Evolutionary conservation across 176 grass and related monocot genomes (phyloP), one percentile per base, ranked within the genome.

Genomic region (Aegilops bicornis): DNA sequence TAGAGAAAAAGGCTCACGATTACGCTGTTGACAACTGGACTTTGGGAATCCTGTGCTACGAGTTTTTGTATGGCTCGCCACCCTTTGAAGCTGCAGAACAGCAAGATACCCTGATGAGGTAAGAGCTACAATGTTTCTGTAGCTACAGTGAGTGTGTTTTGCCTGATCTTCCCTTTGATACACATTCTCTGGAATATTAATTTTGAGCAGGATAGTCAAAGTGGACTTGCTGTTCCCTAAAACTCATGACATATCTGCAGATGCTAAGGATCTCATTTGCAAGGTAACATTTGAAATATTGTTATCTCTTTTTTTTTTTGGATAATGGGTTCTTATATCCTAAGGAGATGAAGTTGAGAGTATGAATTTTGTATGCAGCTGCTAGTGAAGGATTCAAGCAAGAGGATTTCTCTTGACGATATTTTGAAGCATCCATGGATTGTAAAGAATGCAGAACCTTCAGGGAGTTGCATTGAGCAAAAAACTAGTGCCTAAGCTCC

Each of bases 11-110:
- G 65, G 87, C 94, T 22, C 97, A 98, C 7, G 97, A 92, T 74
- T 62, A 98, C 82, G 92, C 92, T 43, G 94, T 98, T 43, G 94
- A 98, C 70, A 96, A 96, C 79, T 98, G 97, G 94, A 98, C 93
- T 43, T 45, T 98, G 59, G 96, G 96, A 63, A 92, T 98, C 82
- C 84, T 98, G 71, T 95, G 93, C 76, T 98, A 95, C 36, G 96
- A 94, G 69, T 98, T 98, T 77, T 87, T 98, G 27, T 98, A 95
- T 88, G 93, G 96, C 30, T 77, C 91, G 58, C 93, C 91, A 84
- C 96, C 93, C 48, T 98, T 98, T 37, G 89, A 92, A 91, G 91
- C 88, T 45, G 91, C 86, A 9, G 91, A 98, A 68, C 89, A 92
- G 54, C 39, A 88, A 67, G 91, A 89, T 71, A 98, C 96, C 24